Conservation (phyloP, 768 basidiomycete species). For the Naematelia aurantialba region DNA sequence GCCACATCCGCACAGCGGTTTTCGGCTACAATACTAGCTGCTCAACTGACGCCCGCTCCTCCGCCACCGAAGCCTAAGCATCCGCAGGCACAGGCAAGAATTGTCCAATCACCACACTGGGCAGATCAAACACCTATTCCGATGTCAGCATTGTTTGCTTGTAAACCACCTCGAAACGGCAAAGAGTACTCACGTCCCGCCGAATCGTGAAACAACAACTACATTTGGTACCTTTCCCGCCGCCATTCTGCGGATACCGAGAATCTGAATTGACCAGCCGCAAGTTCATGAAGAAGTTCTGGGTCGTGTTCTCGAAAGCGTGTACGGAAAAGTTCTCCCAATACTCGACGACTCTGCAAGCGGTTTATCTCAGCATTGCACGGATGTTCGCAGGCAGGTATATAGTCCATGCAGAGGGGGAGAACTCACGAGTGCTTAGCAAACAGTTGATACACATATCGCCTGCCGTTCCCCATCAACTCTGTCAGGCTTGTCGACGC, state of each 20-base stretch:
- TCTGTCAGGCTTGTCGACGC: slow-evolving; percentile 61
- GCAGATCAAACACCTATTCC: slow-evolving; percentile 35
- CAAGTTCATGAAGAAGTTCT: slow-evolving; percentile 89
- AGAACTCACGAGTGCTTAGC: slow-evolving; percentile 86
- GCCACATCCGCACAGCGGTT: no score
- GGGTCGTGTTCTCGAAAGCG: slow-evolving; percentile 95
- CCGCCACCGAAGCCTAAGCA: no score
- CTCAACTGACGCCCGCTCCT: no score
- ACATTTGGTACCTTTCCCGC: slow-evolving; percentile 66
- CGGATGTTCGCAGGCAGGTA: background rate
- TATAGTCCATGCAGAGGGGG: background rate
- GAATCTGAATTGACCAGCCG: slow-evolving; percentile 67
- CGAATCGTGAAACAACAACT: slow-evolving; percentile 96
- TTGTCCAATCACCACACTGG: slow-evolving; percentile 43
- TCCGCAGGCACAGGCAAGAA: slow-evolving; percentile 28
- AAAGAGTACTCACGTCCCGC: slow-evolving; percentile 58
- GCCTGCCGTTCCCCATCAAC: slow-evolving; percentile 67
- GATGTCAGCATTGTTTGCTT: background rate
- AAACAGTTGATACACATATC: slow-evolving; percentile 68
- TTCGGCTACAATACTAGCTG: no score
- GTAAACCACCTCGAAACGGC: background rate
- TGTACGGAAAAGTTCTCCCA: slow-evolving; percentile 93
- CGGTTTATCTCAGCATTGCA: background rate
- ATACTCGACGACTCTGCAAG: slow-evolving; percentile 43
- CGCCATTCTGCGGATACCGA: background rate